Base-by-base conservation (phyloP, 225 moss, liverwort and hornwort species). In the Physcomitrium patens region DNA sequence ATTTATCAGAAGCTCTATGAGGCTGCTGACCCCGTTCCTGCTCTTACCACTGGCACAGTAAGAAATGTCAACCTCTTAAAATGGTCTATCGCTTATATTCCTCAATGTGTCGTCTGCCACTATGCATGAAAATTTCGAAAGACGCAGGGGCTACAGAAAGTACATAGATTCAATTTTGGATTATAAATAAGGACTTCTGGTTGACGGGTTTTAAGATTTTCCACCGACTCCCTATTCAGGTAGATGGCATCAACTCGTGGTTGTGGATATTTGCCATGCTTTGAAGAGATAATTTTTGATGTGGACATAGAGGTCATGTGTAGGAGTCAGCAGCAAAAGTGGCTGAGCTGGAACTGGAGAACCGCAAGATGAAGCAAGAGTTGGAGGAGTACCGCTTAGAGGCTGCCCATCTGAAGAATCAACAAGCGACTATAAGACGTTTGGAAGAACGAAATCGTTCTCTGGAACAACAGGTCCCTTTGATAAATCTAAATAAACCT, bases 1-100 rank as follows among this genome's bases (percentile, higher is more conserved):
- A 88, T 96, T 14, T 93, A 96, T 53, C 93, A 96, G 71, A 96
- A 92, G 81, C 91, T 96, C 24, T 96, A 93, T 63, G 96, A 96
- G 83, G 96, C 91, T 59, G 87, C 92, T 13, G 93, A 96, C 72
- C 96, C 96, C 9, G 89, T 90, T 53, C 89, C 92, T 66, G 93
- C 87, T 69, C 93, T 93, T 31, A 78, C 86, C 42, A 81, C 92
- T 82, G 93, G 91, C 73, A 80, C 90, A 77, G 91, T 96, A 89
- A 93, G 90, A 37, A 80, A 77, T n/a, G 15, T 44, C 47, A 51
- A 62, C 41, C 67, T 61, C 48, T 76, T 60, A 28, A 45, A 68
- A 18, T 48, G 44, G 28, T 75, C 43, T 22, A 60, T 53, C n/a
- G 50, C 60, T 15, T 46, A 8, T 16, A 49, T 76, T 17, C 11